These are phyloP conservation scores for Candida maesae DNA, from an alignment of 805 yeast species.

Conservation along the genomic window DNA sequence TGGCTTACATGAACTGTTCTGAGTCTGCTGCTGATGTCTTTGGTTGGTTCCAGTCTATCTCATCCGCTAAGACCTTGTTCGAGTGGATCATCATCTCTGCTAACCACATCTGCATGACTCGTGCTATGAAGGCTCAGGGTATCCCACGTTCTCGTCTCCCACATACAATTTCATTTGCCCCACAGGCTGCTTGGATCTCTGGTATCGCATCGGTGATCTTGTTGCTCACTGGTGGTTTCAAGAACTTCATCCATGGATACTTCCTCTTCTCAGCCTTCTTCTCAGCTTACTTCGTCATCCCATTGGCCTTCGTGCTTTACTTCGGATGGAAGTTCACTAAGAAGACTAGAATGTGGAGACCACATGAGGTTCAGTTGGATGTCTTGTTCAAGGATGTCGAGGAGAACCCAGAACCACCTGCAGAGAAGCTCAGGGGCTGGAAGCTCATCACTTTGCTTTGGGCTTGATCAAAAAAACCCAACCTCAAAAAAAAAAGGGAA, in stretches of 20 bases:
- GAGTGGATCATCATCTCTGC: constrained; percentile 32
- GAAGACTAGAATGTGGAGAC: constrained; percentile 30
- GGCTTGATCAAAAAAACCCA: constrained; percentile 11
- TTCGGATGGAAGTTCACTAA: constrained; percentile 33
- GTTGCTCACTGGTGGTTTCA: constrained; percentile 35
- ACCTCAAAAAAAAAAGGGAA: no score
- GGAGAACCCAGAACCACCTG: constrained; percentile 30
- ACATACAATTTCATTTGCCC: constrained; percentile 16
- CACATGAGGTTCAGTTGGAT: constrained; percentile 40
- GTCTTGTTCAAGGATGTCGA: constrained; percentile 30
- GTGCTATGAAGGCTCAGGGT: constrained; percentile 39
- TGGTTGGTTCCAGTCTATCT: constrained; percentile 33
- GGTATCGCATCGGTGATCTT: constrained; percentile 26
- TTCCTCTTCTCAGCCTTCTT: constrained; percentile 20
- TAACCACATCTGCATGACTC: constrained; percentile 30
- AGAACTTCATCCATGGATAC: constrained; percentile 32
- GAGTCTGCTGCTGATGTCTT: constrained; percentile 30
- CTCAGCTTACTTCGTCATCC: constrained; percentile 23
- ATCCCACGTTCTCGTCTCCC: constrained; percentile 20
- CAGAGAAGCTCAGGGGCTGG: constrained; percentile 18
- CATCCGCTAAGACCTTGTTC: constrained; percentile 30
- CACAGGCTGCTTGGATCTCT: constrained; percentile 32
- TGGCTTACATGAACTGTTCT: constrained; percentile 33
- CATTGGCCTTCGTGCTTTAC: constrained; percentile 29
- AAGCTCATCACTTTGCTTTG: constrained; percentile 16